These are phyloP conservation scores for Cryptosporidium andersoni DNA, from an alignment of 169 alveolate species.

Conservation along the genomic window DNA sequence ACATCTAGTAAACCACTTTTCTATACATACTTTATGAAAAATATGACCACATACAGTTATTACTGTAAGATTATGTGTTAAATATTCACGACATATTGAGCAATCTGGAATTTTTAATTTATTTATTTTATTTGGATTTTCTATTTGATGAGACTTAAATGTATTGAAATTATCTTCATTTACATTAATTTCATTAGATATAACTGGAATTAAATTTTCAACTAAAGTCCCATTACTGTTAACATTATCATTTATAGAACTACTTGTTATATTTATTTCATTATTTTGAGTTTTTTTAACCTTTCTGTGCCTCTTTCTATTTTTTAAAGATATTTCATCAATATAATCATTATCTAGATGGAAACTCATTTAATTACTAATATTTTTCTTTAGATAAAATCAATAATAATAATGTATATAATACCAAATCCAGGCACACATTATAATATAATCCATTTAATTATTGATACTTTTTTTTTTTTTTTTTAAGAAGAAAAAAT, in stretches of 20 bases:
- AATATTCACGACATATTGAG: constrained; percentile 53
- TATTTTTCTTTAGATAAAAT: not conserved
- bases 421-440: not conserved
- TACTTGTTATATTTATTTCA: not conserved
- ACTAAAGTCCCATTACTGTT: not conserved
- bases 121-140: not conserved
- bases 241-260: not conserved
- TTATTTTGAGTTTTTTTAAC: not conserved
- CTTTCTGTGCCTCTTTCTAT: not conserved
- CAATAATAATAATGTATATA: too few relatives aligned
- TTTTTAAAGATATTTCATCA: constrained; percentile 13
- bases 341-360: constrained; percentile 42
- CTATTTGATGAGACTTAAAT: not conserved
- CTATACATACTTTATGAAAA: constrained; percentile 47
- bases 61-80: constrained; percentile 29
- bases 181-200: not conserved
- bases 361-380: not conserved
- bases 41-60: constrained; percentile 67
- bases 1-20: constrained; percentile 41
- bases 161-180: not conserved
- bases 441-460: not conserved
- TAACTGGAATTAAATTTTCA: not conserved
- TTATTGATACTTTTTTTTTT: not conserved
- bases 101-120: constrained; percentile 56
- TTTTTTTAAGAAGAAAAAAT: not conserved